Base-by-base conservation (phyloP, 352 stramenopile species). In the Pythium sukuiense region DNA sequence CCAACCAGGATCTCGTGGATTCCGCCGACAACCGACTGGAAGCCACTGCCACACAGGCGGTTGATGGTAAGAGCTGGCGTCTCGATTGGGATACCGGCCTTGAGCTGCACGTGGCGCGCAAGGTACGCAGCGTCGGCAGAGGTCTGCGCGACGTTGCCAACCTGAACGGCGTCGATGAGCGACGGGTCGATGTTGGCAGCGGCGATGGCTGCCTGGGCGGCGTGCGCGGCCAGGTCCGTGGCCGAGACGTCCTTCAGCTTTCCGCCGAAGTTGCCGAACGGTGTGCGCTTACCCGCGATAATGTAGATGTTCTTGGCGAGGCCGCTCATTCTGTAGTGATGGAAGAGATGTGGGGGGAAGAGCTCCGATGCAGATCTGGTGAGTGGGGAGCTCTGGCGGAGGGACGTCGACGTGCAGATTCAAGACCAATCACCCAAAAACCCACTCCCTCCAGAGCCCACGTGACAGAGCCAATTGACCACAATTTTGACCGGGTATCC, bases 61-160 rank as follows among this genome's bases (percentile, higher is more conserved):
- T 99, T 99, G 59, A 99, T 89, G 24, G 97, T 99, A 11, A 99
- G 79, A 26, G 93, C 94, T 1, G 97, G 97, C 45, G 87, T 92
- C 12, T 97, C 72, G 54, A 97, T 85, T 7, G 88, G 85, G 20
- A 98, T 75, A 3, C 92, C 95, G 5, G 80, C 76, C 74, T 98
- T 96, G 6, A 99, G 75, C 33, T 84, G 93, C 50, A 99, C 94
- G 76, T 99, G 97, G 55, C 97, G 89, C 27, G 96, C 77, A 20
- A 99, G 84, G 75, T 99, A 99, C 26, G 90, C 85, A 54, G 87
- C 95, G 67, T 99, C 96, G 6, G 85, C 62, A 32, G 86, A 97
- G 46, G 95, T 98, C 76, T 98, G 89, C 67, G 97, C 92, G 55
- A 99, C 97, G 81, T 99, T 99, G 45, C 97, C 97, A 48, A 99